Conservation (phyloP, 768 basidiomycete species). For the Coprinopsis strossmayeri region DNA sequence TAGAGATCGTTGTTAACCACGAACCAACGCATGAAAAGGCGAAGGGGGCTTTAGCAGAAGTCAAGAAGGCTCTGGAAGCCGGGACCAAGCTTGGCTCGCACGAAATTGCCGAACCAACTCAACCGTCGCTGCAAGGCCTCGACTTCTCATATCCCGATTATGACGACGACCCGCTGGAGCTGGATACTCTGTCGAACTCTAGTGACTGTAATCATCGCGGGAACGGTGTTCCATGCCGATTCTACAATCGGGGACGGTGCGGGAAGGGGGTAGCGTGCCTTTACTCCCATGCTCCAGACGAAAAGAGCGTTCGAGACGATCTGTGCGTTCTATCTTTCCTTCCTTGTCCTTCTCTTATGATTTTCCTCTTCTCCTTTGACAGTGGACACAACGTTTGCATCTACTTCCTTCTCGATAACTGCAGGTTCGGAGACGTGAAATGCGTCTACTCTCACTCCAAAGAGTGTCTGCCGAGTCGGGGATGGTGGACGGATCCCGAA, state of each 20-base stretch:
- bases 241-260: constrained; percentile 47
- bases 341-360: not conserved
- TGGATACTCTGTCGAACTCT: constrained; percentile 40
- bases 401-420: constrained; percentile 27
- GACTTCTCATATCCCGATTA: constrained; percentile 16
- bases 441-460: constrained; percentile 47
- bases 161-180: constrained; percentile 22
- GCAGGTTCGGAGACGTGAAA: constrained; percentile 28
- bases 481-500: constrained; percentile 39
- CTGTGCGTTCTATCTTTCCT: constrained; percentile 27
- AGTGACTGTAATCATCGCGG: constrained; percentile 45
- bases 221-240: constrained; percentile 41
- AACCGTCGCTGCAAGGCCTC: constrained; percentile 9
- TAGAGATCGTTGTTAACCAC: constrained; percentile 19
- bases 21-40: constrained; percentile 15
- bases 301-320: constrained; percentile 41
- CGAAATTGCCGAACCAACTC: constrained; percentile 2
- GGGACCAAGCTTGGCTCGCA: constrained; percentile 11
- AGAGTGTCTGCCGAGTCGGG: constrained; percentile 32
- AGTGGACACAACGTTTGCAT: constrained; percentile 47
- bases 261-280: constrained; percentile 29
- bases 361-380: not conserved
- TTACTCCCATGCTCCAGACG: constrained; percentile 47
- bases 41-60: constrained; percentile 15
- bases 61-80: constrained; percentile 11